phyloP scores from a whole-genome alignment of 129 eudicot species.

The Artemisia annua region DNA sequence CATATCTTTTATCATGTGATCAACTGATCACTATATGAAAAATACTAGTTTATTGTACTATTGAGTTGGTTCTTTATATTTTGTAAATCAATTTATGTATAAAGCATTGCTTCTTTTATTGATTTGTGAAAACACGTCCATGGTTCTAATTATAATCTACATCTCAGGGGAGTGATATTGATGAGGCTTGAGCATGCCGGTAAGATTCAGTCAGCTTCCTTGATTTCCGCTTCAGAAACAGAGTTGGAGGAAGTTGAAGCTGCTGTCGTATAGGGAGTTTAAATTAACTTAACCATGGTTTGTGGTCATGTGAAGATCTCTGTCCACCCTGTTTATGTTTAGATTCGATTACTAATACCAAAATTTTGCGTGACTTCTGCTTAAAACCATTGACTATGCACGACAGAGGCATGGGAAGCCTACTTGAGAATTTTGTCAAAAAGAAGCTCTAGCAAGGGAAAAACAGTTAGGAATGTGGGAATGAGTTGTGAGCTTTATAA shows the following conservation, averaged over 20 bases:
- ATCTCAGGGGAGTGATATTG: conserved; percentile 81
- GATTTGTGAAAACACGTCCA: background rate
- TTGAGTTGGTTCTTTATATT: background rate
- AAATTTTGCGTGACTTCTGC: background rate
- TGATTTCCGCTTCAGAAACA: conserved; percentile 68
- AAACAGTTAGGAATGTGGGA: background rate
- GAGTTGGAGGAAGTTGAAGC: conserved; percentile 53
- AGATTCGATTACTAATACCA: conserved; percentile 1
- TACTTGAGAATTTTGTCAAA: background rate
- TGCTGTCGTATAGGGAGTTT: conserved; percentile 25
- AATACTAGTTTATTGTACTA: background rate
- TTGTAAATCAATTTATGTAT: background rate
- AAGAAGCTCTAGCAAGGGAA: background rate
- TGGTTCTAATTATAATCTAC: background rate
- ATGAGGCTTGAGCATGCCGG: conserved; percentile 96
- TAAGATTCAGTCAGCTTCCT: conserved; percentile 89
- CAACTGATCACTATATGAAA: too few relatives aligned
- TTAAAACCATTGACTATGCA: background rate
- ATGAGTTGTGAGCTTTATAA: background rate
- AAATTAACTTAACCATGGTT: conserved; percentile 5
- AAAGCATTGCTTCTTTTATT: too few relatives aligned
- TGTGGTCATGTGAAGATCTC: conserved; percentile 4
- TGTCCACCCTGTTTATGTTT: conserved; percentile 16
- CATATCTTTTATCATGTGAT: background rate
- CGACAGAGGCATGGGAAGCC: background rate